A percentile compares a stretch with the other conserved stretches of the same genome.
Conservation (phyloP, 108 stramenopile genomes). For the Parmales sp. region DNA sequence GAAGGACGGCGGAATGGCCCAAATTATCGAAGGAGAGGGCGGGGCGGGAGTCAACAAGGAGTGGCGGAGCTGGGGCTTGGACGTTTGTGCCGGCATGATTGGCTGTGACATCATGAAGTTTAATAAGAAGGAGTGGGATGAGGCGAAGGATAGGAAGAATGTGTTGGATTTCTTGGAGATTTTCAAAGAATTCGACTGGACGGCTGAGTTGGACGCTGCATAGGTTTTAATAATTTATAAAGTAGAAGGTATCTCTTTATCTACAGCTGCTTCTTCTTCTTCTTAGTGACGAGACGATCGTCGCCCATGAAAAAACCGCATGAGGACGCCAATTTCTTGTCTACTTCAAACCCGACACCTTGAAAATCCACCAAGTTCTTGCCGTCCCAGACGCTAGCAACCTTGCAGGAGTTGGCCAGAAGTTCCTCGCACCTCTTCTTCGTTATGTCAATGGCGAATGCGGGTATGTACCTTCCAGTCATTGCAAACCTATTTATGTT, state of each 20-base stretch:
- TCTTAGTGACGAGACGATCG: too few species aligned
- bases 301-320: too few species aligned
- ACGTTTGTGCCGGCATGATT: conserved; percentile 67
- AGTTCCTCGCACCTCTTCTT: not conserved
- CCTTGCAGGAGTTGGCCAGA: too few species aligned
- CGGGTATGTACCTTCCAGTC: conserved; percentile 5
- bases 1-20: conserved; percentile 33
- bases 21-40: conserved; percentile 48
- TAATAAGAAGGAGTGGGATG: conserved; percentile 34
- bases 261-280: not conserved
- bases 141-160: conserved; percentile 32
- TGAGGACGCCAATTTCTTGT: too few species aligned
- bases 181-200: conserved; percentile 55
- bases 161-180: conserved; percentile 42
- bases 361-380: too few species aligned
- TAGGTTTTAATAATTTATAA: not conserved
- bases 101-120: conserved; percentile 58
- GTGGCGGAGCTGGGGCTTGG: conserved; percentile 61
- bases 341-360: too few species aligned
- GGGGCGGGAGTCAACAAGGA: conserved; percentile 42
- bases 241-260: too few species aligned
- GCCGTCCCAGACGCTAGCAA: too few species aligned
- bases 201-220: conserved; percentile 26
- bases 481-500: not conserved
- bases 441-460: not conserved